Evolutionary conservation across 805 yeast genomes (phyloP), one percentile per base, ranked within the genome.

Genomic region (Zygosaccharomyces pseudorouxii): DNA sequence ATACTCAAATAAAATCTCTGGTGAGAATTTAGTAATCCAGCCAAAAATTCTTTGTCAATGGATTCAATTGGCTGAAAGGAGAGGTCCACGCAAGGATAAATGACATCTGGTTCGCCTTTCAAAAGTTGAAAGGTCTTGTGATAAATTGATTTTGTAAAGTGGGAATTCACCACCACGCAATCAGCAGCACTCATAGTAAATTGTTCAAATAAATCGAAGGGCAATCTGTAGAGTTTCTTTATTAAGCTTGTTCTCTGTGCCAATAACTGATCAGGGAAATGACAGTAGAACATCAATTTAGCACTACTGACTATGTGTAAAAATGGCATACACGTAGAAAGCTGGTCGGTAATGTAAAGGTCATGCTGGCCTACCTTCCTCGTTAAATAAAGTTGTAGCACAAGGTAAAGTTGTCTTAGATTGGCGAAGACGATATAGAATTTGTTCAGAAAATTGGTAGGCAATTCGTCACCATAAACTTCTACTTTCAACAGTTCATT

Each of bases 251-350:
- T 71, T 46, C 83, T 82, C 16, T 71, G 70, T 0, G 96, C 84
- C 38, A 92, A 70, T 42, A 84, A 72, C 61, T 85, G 84, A 66
- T 93, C 99, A 0, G 99, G 99, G 66, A 92, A 92, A 71, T 93
- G 99, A 60, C 99, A 90, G 67, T 93, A 93, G 63, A 92, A 93
- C 45, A 93, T 68, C 3, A 86, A 75, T 44, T 79, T 78, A 6
- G 65, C 47, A 46, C 53, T 53, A 65, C 78, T 51, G 68, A 63
- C 54, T 60, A 61, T 31, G 49, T 71, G 81, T 18, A 93, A 57
- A 12, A 90, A 54, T 5, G 98, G 98, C 4, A 67, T 72, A 55
- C 95, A 82, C 49, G 88, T 82, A 2, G 96, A 81, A 48, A 93
- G 74, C 65, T 92, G 97, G 69, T 93, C 99, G 28, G 93, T 82